Conservation (phyloP, 805 yeast genomes). For the Ogataea methanolica region DNA sequence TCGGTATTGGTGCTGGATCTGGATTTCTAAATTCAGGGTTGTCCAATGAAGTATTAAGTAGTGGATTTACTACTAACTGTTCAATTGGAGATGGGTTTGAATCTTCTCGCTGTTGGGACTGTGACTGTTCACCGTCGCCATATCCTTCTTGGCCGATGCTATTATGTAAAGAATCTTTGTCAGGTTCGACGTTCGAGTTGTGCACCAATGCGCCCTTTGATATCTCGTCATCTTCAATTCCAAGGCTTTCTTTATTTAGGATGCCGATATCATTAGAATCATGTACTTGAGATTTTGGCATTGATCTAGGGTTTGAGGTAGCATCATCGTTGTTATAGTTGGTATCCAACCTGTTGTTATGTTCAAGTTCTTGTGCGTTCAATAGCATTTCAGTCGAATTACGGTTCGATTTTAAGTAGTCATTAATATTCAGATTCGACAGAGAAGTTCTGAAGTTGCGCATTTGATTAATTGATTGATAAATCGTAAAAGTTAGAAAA, state of each 20-base stretch:
- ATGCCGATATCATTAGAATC: no score
- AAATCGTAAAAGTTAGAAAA: neutral
- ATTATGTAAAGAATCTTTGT: no score
- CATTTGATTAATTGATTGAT: neutral
- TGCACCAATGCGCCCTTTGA: no score
- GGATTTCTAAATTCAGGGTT: conserved; percentile 17
- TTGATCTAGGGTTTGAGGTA: no score
- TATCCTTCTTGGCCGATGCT: neutral
- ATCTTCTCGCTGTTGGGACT: neutral
- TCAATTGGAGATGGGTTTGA: neutral
- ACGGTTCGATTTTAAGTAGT: neutral
- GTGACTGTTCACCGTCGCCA: neutral
- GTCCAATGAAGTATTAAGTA: conserved; percentile 15
- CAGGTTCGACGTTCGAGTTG: no score
- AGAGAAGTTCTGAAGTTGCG: neutral
- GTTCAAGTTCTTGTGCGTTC: neutral
- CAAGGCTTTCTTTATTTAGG: no score
- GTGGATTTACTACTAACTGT: neutral
- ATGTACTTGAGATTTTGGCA: no score
- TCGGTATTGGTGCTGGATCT: conserved; percentile 21
- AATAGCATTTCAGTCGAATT: neutral
- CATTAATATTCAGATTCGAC: conserved; percentile 1
- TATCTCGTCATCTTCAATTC: no score
- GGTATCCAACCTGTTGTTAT: no score
- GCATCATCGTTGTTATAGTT: no score